Evolutionary conservation across 495 filamentous ascomycete genomes (phyloP).

Genomic region (Penicillium tannophilum): DNA sequence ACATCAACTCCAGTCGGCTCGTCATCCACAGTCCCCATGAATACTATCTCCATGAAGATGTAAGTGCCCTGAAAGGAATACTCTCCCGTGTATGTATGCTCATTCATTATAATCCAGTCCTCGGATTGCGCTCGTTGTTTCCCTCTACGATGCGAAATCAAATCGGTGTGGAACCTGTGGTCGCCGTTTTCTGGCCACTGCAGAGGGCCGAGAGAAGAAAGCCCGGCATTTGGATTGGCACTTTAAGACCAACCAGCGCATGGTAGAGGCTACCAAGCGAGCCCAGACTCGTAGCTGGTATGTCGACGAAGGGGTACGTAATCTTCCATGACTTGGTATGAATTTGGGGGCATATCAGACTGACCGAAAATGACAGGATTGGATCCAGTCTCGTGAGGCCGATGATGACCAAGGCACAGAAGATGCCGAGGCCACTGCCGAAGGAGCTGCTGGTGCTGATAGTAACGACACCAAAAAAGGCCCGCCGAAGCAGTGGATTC

Average conservation of each 20-base stretch:
- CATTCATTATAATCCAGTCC: conserved; percentile 56
- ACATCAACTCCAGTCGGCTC: conserved; percentile 27
- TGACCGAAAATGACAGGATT: conserved; percentile 59
- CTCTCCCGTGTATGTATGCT: conserved; percentile 3
- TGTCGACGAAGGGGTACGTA: conserved; percentile 82
- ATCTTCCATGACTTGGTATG: conserved; percentile 5
- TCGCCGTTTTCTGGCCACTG: conserved; percentile 75
- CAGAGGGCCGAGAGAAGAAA: conserved; percentile 80
- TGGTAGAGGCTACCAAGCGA: conserved; percentile 76
- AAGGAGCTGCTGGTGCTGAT: conserved; percentile 35
- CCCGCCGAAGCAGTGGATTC: conserved; percentile 74
- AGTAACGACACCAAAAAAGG: conserved; percentile 50
- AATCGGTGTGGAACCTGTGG: conserved; percentile 91
- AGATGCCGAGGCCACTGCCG: conserved; percentile 42
- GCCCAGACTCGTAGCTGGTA: conserved; percentile 92
- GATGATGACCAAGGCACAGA: conserved; percentile 60
- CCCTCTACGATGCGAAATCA: conserved; percentile 75
- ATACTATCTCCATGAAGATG: conserved; percentile 76
- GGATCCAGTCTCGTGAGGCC: conserved; percentile 80
- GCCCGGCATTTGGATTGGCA: conserved; percentile 97
- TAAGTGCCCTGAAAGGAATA: conserved; percentile 41
- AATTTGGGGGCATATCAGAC: conserved; percentile 4
- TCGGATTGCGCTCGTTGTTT: conserved; percentile 69
- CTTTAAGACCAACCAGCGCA: conserved; percentile 88
- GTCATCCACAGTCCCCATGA: conserved; percentile 66